Percentiles rank a stretch among this genome's conserved stretches.
These are phyloP conservation scores for Xerophyta viscosa DNA, from an alignment of 106 monocot species.

Conservation along the genomic window DNA sequence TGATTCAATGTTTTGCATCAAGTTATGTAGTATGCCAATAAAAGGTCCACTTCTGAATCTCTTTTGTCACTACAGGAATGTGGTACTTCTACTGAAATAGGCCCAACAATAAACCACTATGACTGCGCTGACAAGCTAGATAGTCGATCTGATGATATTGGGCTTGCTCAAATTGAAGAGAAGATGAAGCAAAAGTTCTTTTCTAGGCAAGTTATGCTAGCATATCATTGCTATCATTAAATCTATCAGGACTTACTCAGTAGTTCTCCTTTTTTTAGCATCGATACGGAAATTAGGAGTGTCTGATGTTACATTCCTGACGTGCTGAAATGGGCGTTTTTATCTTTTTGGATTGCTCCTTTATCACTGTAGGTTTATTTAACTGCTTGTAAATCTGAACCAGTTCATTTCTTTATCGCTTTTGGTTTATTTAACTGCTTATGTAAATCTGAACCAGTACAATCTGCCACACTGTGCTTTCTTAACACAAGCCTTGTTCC, in stretches of 20 bases:
- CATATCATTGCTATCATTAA: not conserved
- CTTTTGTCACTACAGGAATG: not conserved
- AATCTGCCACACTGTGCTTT: not conserved
- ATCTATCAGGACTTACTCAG: not conserved
- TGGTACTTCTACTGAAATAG: conserved; percentile 6
- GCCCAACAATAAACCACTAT: not conserved
- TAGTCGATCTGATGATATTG: not conserved
- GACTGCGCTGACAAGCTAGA: not conserved
- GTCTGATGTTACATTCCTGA: no score
- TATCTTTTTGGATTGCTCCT: not conserved
- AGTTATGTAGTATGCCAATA: no score
- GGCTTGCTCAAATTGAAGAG: conserved; percentile 32
- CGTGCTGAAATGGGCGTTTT: not conserved
- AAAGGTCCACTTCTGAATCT: no score
- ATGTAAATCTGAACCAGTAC: not conserved
- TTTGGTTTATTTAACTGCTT: not conserved
- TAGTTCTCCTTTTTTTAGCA: not conserved
- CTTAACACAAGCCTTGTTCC: not conserved
- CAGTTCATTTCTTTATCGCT: not conserved
- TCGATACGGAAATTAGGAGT: no score
- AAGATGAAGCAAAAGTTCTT: conserved; percentile 26
- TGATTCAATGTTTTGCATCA: no score
- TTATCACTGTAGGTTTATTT: not conserved
- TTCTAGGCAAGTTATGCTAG: conserved; percentile 19
- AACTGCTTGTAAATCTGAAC: no score